Percentiles rank a stretch among this genome's conserved stretches.
These are phyloP conservation scores for Gilbertella persicaria DNA, from an alignment of 371 early-diverging fungal genomes.

Conservation along the genomic window DNA sequence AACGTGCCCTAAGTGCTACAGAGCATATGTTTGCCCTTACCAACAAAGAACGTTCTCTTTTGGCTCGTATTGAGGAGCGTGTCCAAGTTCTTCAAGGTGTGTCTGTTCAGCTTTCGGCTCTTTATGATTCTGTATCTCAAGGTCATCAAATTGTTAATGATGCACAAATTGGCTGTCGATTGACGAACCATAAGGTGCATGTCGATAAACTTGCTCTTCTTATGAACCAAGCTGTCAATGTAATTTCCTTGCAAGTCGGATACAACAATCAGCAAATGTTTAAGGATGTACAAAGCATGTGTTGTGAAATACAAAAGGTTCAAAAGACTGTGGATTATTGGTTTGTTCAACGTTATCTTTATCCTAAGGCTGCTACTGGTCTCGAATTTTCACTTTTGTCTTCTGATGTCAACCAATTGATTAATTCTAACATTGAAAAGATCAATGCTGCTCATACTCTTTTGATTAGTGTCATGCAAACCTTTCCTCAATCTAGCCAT, in stretches of 20 bases:
- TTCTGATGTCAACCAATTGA: slow-evolving; percentile 30
- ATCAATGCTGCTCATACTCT: slow-evolving; percentile 11
- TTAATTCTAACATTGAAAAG: slow-evolving; percentile 21
- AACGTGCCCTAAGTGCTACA: slow-evolving; percentile 69
- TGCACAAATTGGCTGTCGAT: slow-evolving; percentile 26
- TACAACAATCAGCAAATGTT: slow-evolving; percentile 8
- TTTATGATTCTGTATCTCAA: slow-evolving; percentile 26
- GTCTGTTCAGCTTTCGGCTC: slow-evolving; percentile 33
- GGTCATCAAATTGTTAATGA: slow-evolving; percentile 18
- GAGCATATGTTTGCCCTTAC: slow-evolving; percentile 71
- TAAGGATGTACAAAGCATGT: slow-evolving; percentile 19
- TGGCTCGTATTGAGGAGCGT: slow-evolving; percentile 35
- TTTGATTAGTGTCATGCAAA: slow-evolving; percentile 14
- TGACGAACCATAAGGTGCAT: slow-evolving; percentile 49
- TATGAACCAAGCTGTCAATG: slow-evolving; percentile 30
- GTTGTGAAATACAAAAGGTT: slow-evolving; percentile 21
- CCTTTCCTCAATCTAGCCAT: slow-evolving; percentile 27
- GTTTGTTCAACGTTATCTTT: slow-evolving; percentile 41
- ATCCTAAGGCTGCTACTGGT: slow-evolving; percentile 25
- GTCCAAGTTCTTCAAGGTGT: slow-evolving; percentile 39
- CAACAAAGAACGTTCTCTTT: slow-evolving; percentile 58
- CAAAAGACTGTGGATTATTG: slow-evolving; percentile 30
- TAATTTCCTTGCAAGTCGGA: slow-evolving; percentile 24
- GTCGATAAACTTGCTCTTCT: slow-evolving; percentile 51
- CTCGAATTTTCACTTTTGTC: slow-evolving; percentile 32